Percentiles rank a stretch among this genome's conserved stretches.
Conservation (phyloP, 2,329 filamentous ascomycete genomes). For the Cercospora brassicicola region DNA sequence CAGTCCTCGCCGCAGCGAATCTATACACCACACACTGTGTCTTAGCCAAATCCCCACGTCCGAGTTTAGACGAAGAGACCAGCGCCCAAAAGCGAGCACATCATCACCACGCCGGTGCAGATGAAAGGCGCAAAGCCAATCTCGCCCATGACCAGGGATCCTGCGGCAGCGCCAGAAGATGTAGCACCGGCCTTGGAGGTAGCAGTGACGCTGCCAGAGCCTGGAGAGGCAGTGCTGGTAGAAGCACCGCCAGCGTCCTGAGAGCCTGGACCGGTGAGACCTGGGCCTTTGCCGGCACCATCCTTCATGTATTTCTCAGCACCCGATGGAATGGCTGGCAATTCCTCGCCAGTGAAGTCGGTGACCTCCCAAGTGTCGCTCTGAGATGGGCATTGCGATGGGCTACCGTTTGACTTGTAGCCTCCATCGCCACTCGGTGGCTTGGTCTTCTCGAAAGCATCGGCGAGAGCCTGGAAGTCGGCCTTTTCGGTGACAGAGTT, state of each 20-base stretch:
- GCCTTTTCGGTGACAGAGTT: constrained; percentile 52
- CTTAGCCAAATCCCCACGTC: neutral
- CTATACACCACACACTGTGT: neutral
- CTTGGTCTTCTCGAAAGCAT: constrained; percentile 51
- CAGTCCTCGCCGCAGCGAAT: neutral
- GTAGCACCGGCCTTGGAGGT: constrained; percentile 39
- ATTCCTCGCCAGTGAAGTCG: constrained; percentile 45
- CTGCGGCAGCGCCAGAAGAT: constrained; percentile 45
- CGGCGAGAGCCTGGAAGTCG: constrained; percentile 63
- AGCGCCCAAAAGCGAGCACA: constrained; percentile 57
- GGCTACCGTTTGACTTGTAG: constrained; percentile 56
- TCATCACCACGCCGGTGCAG: constrained; percentile 52
- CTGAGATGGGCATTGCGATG: constrained; percentile 56
- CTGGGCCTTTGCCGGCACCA: constrained; percentile 59
- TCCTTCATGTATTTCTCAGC: constrained; percentile 59
- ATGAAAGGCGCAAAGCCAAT: constrained; percentile 53
- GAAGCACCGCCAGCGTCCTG: constrained; percentile 56
- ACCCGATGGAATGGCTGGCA: constrained; percentile 58
- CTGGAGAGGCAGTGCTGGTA: constrained; percentile 51
- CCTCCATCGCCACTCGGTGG: constrained; percentile 59
- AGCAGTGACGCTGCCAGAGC: constrained; percentile 50
- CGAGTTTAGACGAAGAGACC: constrained; percentile 36
- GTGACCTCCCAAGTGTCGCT: constrained; percentile 59
- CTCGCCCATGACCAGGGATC: constrained; percentile 47
- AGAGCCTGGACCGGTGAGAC: constrained; percentile 57